These are phyloP conservation scores for Leccinum imitatum DNA, from an alignment of 768 basidiomycete genomes.

Conservation along the genomic window DNA sequence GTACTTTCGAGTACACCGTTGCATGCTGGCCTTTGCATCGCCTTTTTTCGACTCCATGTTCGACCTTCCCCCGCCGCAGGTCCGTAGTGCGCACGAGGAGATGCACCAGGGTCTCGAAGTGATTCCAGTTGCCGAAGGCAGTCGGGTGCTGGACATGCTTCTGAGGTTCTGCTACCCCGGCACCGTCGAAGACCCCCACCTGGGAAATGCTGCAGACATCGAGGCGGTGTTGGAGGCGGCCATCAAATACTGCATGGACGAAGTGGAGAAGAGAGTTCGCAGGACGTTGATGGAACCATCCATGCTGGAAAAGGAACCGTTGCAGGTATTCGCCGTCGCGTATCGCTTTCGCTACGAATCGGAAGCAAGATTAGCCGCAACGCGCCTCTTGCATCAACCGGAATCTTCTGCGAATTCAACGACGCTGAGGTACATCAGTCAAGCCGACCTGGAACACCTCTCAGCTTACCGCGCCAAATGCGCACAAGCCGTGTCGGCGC, in stretches of 20 bases:
- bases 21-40: constrained; percentile 28
- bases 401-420: constrained; percentile 2
- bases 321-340: constrained; percentile 37
- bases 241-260: constrained; percentile 33
- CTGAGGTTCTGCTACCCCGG: constrained; percentile 38
- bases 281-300: constrained; percentile 24
- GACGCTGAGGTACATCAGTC: constrained; percentile 6
- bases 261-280: constrained; percentile 25
- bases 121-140: constrained; percentile 32
- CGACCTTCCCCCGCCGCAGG: constrained; percentile 26
- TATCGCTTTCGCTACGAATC: constrained; percentile 28
- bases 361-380: constrained; percentile 34
- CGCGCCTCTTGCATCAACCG: constrained; percentile 23
- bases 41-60: constrained; percentile 35
- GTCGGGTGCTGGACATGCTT: constrained; percentile 29
- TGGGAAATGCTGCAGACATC: constrained; percentile 17
- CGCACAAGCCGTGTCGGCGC: constrained; percentile 16
- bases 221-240: constrained; percentile 29
- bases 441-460: constrained; percentile 16
- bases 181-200: constrained; percentile 23
- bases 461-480: constrained; percentile 22
- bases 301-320: constrained; percentile 29
- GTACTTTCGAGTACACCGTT: constrained; percentile 25
- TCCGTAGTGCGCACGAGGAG: constrained; percentile 13
- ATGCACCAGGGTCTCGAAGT: constrained; percentile 18